Conservation (phyloP, 2,329 filamentous ascomycete species). For the Huntiella savannae region DNA sequence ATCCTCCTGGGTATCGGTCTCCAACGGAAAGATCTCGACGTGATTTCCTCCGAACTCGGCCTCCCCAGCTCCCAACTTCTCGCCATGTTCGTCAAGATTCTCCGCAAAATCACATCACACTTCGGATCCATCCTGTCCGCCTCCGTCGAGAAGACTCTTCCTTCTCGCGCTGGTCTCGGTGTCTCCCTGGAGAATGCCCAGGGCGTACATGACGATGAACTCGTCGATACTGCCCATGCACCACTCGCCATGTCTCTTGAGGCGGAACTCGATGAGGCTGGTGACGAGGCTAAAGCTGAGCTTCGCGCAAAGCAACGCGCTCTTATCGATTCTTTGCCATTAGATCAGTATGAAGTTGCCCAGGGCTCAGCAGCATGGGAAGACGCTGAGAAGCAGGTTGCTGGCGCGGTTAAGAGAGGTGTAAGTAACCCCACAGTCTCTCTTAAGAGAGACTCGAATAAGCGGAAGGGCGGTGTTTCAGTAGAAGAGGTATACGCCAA, state of each 20-base stretch:
- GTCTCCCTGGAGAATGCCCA: slow-evolving; percentile 39
- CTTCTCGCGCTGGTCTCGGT: slow-evolving; percentile 35
- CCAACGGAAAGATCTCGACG: slow-evolving; percentile 73
- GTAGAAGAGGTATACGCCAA: slow-evolving; percentile 42
- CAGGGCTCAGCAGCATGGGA: slow-evolving; percentile 40
- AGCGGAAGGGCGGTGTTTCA: slow-evolving; percentile 42
- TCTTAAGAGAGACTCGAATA: slow-evolving; percentile 38
- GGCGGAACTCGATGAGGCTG: slow-evolving; percentile 70
- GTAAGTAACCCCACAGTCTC: slow-evolving; percentile 63
- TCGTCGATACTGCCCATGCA: slow-evolving; percentile 44
- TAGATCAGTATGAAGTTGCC: slow-evolving; percentile 60
- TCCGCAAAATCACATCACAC: slow-evolving; percentile 66
- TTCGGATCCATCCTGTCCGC: slow-evolving; percentile 59
- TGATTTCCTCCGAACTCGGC: slow-evolving; percentile 58
- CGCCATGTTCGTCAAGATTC: slow-evolving; percentile 93
- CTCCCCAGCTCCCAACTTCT: slow-evolving; percentile 62
- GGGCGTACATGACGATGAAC: slow-evolving; percentile 50
- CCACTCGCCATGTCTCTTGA: slow-evolving; percentile 54
- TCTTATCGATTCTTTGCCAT: slow-evolving; percentile 73
- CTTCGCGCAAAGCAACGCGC: slow-evolving; percentile 66
- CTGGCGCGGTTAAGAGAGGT: slow-evolving; percentile 33
- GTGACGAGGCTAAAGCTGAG: slow-evolving; percentile 51
- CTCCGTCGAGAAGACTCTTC: slow-evolving; percentile 50
- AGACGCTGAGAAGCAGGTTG: slow-evolving; percentile 58
- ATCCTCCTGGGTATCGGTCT: slow-evolving; percentile 81